Percentiles rank a stretch among this genome's conserved stretches.
These are phyloP conservation scores for Plasmodium gonderi DNA, from an alignment of 169 alveolate species.

Conservation along the genomic window DNA sequence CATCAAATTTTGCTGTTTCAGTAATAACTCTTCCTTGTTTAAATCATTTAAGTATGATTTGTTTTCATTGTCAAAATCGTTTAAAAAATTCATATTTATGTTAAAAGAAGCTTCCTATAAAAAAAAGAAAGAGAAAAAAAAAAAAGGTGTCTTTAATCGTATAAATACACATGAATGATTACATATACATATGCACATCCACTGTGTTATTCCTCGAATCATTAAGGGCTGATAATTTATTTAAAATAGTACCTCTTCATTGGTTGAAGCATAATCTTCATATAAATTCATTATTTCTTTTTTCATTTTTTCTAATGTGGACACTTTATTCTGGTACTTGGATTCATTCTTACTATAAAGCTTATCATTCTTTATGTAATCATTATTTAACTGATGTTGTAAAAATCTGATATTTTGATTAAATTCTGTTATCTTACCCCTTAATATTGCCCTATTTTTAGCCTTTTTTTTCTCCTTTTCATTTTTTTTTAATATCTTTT, in stretches of 20 bases:
- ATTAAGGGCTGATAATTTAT: neutral
- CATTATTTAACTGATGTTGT: slow-evolving; percentile 57
- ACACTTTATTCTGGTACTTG: slow-evolving; percentile 23
- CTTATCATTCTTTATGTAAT: slow-evolving; percentile 65
- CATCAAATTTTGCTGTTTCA: slow-evolving; percentile 79
- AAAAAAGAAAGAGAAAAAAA: neutral
- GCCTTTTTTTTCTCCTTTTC: slow-evolving; percentile 53
- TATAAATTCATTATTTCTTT: slow-evolving; percentile 31
- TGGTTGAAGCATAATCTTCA: slow-evolving; percentile 42
- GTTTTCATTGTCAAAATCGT: slow-evolving; percentile 41
- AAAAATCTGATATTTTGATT: slow-evolving; percentile 53
- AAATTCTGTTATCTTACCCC: slow-evolving; percentile 71
- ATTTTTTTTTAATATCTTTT: slow-evolving; percentile 34
- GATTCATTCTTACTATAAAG: slow-evolving; percentile 13
- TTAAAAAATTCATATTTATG: slow-evolving; percentile 36
- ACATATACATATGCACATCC: neutral
- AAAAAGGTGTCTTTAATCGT: neutral
- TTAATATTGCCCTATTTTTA: slow-evolving; percentile 65
- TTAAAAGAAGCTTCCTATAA: slow-evolving; percentile 42
- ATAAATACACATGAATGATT: neutral
- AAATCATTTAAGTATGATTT: slow-evolving; percentile 32
- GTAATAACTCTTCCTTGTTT: slow-evolving; percentile 35
- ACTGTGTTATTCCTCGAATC: neutral
- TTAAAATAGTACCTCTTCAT: slow-evolving; percentile 21
- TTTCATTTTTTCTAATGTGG: slow-evolving; percentile 37